A percentile compares a stretch with the other conserved stretches of the same genome.
Conservation (phyloP, 2,329 filamentous ascomycete genomes). For the Zymoseptoria brevis region DNA sequence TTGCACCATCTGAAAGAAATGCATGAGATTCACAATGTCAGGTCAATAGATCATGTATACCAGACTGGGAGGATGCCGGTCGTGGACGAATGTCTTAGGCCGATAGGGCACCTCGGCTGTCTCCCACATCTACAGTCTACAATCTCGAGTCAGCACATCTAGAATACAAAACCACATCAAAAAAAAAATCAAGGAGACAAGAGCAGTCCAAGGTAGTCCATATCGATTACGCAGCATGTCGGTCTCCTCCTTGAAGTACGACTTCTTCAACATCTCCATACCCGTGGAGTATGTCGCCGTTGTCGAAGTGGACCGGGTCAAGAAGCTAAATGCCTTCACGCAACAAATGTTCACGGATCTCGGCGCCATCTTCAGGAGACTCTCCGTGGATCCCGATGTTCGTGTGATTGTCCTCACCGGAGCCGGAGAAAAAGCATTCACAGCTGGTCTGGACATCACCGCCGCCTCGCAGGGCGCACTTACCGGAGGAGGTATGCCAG, state of each 20-base stretch:
- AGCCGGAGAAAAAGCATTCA: constrained; percentile 69
- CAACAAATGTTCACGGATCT: constrained; percentile 75
- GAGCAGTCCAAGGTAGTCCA: not conserved
- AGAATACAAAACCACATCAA: not conserved
- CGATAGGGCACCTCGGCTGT: not conserved
- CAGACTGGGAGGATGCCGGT: not conserved
- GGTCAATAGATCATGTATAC: not conserved
- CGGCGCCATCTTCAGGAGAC: constrained; percentile 58
- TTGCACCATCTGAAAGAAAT: no score
- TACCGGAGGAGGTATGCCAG: not conserved
- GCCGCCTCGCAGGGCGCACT: constrained; percentile 12
- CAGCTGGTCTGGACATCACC: constrained; percentile 62
- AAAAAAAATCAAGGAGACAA: not conserved
- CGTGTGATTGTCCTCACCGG: constrained; percentile 73
- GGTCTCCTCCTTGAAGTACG: constrained; percentile 9
- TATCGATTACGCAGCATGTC: constrained; percentile 7
- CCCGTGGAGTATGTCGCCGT: constrained; percentile 68
- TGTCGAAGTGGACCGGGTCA: constrained; percentile 79
- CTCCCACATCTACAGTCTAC: not conserved
- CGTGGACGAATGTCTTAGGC: not conserved
- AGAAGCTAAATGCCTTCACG: constrained; percentile 81
- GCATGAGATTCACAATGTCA: not conserved
- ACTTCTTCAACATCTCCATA: constrained; percentile 47
- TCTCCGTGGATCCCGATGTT: constrained; percentile 64
- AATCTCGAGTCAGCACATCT: not conserved